Conservation (phyloP, 306 rosid species). For the Sechiopsis laciniata region DNA sequence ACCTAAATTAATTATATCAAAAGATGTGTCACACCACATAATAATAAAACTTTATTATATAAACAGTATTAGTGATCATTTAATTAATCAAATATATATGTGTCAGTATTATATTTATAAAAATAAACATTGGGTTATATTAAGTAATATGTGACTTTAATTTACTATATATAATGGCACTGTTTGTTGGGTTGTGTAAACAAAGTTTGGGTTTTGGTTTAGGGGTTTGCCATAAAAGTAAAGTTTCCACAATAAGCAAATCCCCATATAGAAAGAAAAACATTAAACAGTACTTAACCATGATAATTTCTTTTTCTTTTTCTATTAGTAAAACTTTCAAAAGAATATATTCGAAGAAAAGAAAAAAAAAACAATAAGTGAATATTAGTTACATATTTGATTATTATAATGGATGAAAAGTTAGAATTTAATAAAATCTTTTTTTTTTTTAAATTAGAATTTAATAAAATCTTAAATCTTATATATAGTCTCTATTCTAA, state of each 20-base stretch:
- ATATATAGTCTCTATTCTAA: too few species aligned
- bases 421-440: too few species aligned
- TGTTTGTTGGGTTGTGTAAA: constrained; percentile 4
- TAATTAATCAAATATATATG: neutral
- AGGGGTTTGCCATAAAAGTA: neutral
- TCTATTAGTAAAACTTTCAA: neutral
- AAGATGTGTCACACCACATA: constrained; percentile 4
- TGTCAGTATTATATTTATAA: neutral
- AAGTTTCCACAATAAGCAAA: constrained; percentile 15
- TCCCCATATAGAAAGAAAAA: neutral
- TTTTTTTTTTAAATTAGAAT: too few species aligned
- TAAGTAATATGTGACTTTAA: neutral
- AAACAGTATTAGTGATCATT: constrained; percentile 3
- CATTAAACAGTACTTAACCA: neutral
- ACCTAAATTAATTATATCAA: neutral
- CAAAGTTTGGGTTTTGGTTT: neutral
- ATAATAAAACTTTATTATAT: constrained; percentile 2
- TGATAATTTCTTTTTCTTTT: neutral
- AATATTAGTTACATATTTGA: too few species aligned
- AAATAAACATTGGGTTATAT: neutral
- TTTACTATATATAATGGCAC: neutral
- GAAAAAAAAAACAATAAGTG: neutral
- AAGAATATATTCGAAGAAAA: too few species aligned
- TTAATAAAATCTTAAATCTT: too few species aligned
- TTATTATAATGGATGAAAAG: too few species aligned